Conservation (phyloP, 2,329 filamentous ascomycete species). For the Aspergillus sp. region DNA sequence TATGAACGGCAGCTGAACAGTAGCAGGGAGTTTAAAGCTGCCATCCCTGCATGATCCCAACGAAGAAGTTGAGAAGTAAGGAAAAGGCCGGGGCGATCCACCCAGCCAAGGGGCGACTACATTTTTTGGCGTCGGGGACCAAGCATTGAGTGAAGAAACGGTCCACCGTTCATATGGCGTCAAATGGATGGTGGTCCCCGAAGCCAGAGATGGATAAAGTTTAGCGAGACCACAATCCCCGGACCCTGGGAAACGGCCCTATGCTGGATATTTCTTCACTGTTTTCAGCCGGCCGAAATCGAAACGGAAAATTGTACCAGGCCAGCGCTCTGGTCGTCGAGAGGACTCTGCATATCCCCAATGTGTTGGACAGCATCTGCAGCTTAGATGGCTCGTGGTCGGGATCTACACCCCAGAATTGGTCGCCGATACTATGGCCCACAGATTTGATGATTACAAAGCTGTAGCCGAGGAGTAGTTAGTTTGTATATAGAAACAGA, state of each 20-base stretch:
- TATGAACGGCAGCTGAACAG: not conserved
- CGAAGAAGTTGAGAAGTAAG: not conserved
- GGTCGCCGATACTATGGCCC: slow-evolving; percentile 3
- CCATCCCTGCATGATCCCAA: not conserved
- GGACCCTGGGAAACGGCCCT: not conserved
- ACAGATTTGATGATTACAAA: not conserved
- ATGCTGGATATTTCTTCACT: not conserved
- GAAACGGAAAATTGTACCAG: not conserved
- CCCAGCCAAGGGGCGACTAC: not conserved
- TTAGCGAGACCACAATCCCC: not conserved
- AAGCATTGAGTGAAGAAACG: not conserved
- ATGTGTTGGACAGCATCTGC: slow-evolving; percentile 1
- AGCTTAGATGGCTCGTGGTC: slow-evolving; percentile 5
- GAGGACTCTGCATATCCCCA: not conserved
- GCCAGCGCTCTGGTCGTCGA: not conserved
- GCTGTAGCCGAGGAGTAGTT: not conserved
- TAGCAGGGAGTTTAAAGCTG: not conserved
- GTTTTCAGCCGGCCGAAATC: not conserved
- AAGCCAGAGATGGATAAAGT: not conserved
- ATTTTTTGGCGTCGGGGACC: slow-evolving; percentile 10
- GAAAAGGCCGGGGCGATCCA: not conserved
- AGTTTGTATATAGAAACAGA: not conserved
- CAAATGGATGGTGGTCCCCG: slow-evolving; percentile 9
- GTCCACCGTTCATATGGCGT: slow-evolving; percentile 3
- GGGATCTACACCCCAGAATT: slow-evolving; percentile 7